Conservation (phyloP, 2,329 filamentous ascomycete genomes). For the Clarireedia paspali region DNA sequence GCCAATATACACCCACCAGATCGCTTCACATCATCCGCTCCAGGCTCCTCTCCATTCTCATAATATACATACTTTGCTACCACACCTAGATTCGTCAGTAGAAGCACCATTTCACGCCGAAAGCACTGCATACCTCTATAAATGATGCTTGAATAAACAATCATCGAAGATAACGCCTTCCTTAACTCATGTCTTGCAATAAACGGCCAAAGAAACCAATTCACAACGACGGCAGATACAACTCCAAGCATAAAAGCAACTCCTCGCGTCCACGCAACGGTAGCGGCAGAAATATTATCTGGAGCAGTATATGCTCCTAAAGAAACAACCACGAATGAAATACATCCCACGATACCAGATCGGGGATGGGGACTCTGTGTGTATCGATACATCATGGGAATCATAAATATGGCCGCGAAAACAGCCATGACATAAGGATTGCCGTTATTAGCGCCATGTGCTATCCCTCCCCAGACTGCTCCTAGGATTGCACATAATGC, state of each 20-base stretch:
- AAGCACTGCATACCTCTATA: slow-evolving; percentile 34
- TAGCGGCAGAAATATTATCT: slow-evolving; percentile 29
- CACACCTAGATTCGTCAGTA: slow-evolving; percentile 25
- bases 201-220: slow-evolving; percentile 55
- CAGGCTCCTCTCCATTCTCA: slow-evolving; percentile 44
- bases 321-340: slow-evolving; percentile 49
- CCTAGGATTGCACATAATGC: slow-evolving; percentile 42
- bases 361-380: slow-evolving; percentile 48
- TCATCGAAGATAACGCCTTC: slow-evolving; percentile 46
- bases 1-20: slow-evolving; percentile 29
- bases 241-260: slow-evolving; percentile 46
- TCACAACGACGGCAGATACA: slow-evolving; percentile 45
- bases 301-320: slow-evolving; percentile 30
- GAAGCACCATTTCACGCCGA: background rate
- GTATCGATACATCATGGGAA: slow-evolving; percentile 52
- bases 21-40: slow-evolving; percentile 40
- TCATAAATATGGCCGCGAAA: slow-evolving; percentile 48
- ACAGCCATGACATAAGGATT: slow-evolving; percentile 48
- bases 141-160: slow-evolving; percentile 50
- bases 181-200: slow-evolving; percentile 51
- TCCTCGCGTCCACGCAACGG: slow-evolving; percentile 41
- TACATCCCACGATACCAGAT: slow-evolving; percentile 50
- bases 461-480: slow-evolving; percentile 46
- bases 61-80: slow-evolving; percentile 53
- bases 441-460: slow-evolving; percentile 42